Percentiles rank a stretch among this genome's conserved stretches.
These are phyloP conservation scores for Irpex sp. DNA, from an alignment of 1,284 basidiomycete species.

Conservation along the genomic window DNA sequence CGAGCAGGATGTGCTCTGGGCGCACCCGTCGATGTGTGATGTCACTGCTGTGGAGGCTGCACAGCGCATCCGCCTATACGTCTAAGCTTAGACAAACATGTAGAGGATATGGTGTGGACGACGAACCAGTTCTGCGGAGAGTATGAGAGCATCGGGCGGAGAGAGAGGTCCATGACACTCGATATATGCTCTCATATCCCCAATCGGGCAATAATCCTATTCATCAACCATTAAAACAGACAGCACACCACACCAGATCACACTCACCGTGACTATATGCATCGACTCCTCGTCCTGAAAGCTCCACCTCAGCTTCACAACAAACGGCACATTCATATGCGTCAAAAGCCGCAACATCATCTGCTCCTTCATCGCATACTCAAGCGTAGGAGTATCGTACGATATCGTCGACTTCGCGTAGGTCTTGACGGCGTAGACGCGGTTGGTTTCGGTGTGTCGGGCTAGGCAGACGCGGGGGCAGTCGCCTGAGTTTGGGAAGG, in stretches of 20 bases:
- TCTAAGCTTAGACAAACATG: neutral
- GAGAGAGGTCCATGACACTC: slow-evolving; percentile 15
- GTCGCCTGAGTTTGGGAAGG: neutral
- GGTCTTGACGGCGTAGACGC: slow-evolving; percentile 58
- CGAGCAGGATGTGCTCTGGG: slow-evolving; percentile 61
- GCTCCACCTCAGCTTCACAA: slow-evolving; percentile 58
- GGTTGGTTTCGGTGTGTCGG: slow-evolving; percentile 19
- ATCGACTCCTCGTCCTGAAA: slow-evolving; percentile 65
- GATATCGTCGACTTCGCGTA: slow-evolving; percentile 52
- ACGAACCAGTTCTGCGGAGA: slow-evolving; percentile 24
- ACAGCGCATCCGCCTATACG: slow-evolving; percentile 20
- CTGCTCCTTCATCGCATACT: slow-evolving; percentile 53
- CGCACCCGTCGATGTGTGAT: slow-evolving; percentile 41
- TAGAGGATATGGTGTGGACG: neutral
- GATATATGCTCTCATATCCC: slow-evolving; percentile 15
- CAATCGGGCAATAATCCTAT: slow-evolving; percentile 20
- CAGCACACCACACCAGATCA: neutral
- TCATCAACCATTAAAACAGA: neutral
- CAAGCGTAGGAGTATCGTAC: slow-evolving; percentile 37
- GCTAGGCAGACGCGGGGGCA: slow-evolving; percentile 1
- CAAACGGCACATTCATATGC: slow-evolving; percentile 51
- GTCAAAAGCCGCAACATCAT: slow-evolving; percentile 55
- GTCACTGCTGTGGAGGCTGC: slow-evolving; percentile 23
- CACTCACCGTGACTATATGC: slow-evolving; percentile 48
- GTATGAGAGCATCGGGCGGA: slow-evolving; percentile 15